Evolutionary conservation across 345 rosid genomes (phyloP).

Genomic region (Gossypium australe): DNA sequence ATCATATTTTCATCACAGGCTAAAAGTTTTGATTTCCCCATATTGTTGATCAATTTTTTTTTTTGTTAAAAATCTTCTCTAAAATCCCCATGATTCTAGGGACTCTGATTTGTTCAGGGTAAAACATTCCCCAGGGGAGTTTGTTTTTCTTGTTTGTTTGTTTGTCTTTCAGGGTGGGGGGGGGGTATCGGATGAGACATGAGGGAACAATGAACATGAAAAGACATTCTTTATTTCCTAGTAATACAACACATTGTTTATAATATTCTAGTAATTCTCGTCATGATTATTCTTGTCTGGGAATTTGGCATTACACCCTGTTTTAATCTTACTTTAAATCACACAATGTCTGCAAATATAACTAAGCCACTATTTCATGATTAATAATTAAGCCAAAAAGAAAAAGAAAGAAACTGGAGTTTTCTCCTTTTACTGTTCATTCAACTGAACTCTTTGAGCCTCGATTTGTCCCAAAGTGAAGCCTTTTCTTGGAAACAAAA

Average conservation of each 20-base stretch:
- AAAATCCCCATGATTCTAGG: conserved; percentile 1
- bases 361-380: too few relatives aligned
- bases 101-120: background rate
- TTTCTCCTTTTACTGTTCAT: too few relatives aligned
- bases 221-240: background rate
- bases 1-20: conserved; percentile 13
- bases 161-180: background rate
- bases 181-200: background rate
- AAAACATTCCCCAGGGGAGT: background rate
- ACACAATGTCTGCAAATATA: too few relatives aligned
- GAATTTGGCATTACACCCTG: background rate
- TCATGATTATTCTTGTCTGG: background rate
- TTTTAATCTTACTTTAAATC: too few relatives aligned
- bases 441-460: too few relatives aligned
- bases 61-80: background rate
- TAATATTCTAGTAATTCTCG: background rate
- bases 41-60: conserved; percentile 11
- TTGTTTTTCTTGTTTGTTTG: background rate
- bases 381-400: too few relatives aligned
- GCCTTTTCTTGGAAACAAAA: too few relatives aligned
- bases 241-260: conserved; percentile 2
- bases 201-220: conserved; percentile 6
- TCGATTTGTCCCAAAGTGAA: too few relatives aligned
- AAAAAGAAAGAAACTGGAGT: too few relatives aligned
- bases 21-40: conserved; percentile 20